phyloP scores from a whole-genome alignment of 371 early-diverging fungal genomes.

The Lichtheimia ornata region DNA sequence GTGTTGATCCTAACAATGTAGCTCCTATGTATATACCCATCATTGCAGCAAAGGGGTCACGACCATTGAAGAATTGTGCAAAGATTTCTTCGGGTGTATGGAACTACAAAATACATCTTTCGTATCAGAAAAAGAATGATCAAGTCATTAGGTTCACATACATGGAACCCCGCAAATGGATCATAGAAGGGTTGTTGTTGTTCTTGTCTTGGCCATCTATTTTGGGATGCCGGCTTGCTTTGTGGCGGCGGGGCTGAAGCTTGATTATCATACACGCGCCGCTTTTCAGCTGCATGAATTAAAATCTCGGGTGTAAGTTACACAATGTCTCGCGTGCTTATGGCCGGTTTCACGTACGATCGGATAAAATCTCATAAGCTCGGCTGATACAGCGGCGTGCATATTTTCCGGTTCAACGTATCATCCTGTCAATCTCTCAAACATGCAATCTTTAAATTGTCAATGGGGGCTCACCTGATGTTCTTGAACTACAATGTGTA shows the following conservation, averaged over 20 bases:
- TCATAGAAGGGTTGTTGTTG: background rate
- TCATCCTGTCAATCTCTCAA: background rate
- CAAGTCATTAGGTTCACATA: constrained; percentile 8
- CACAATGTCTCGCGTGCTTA: background rate
- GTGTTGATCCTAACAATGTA: too few relatives aligned
- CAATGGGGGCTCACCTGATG: constrained; percentile 30
- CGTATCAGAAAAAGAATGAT: background rate
- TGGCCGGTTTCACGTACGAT: constrained; percentile 8
- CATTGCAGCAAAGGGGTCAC: constrained; percentile 9
- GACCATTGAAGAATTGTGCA: constrained; percentile 34
- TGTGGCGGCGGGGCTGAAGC: background rate
- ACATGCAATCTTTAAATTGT: background rate
- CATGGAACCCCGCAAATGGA: constrained; percentile 35
- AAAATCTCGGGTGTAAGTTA: background rate
- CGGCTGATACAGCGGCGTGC: constrained; percentile 3
- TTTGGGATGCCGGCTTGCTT: too few relatives aligned
- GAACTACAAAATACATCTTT: constrained; percentile 27
- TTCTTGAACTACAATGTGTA: constrained; percentile 33
- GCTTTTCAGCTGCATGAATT: constrained; percentile 34
- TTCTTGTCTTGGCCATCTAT: too few relatives aligned
- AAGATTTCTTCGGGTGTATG: constrained; percentile 53
- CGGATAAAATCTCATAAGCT: constrained; percentile 15
- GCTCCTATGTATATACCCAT: too few relatives aligned
- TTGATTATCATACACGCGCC: constrained; percentile 34
- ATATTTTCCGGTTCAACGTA: background rate